A percentile compares a stretch with the other conserved stretches of the same genome.
Conservation (phyloP, 1,139 yeast species). For the Scheffersomyces parashehatae region DNA sequence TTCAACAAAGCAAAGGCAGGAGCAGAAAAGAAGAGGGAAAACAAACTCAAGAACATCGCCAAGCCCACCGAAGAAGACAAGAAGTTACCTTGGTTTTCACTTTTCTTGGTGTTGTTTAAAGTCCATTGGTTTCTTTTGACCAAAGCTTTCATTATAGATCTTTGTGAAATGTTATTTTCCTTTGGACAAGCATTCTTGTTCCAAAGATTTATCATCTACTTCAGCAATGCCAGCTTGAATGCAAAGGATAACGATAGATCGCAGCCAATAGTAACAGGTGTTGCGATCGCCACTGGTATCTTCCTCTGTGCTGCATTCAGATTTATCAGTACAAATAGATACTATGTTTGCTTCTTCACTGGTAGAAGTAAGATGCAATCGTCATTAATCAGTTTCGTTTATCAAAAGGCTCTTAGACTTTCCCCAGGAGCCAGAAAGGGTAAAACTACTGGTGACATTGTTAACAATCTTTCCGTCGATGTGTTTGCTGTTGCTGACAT, state of each 20-base stretch:
- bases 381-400: slow-evolving; percentile 31
- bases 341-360: slow-evolving; percentile 18
- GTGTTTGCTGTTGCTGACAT: slow-evolving; percentile 26
- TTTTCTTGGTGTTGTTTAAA: slow-evolving; percentile 16
- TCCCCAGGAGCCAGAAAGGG: slow-evolving; percentile 39
- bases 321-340: slow-evolving; percentile 28
- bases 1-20: slow-evolving; percentile 22
- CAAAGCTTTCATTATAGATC: slow-evolving; percentile 15
- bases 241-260: slow-evolving; percentile 8
- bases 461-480: slow-evolving; percentile 41
- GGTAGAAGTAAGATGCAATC: slow-evolving; percentile 20
- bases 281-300: slow-evolving; percentile 29
- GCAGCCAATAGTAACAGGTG: slow-evolving; percentile 30
- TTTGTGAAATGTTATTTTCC: slow-evolving; percentile 21
- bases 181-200: slow-evolving; percentile 34
- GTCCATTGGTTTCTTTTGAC: slow-evolving; percentile 14
- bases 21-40: slow-evolving; percentile 14
- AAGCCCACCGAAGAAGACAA: slow-evolving; percentile 16
- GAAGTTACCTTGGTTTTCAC: slow-evolving; percentile 11
- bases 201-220: slow-evolving; percentile 30
- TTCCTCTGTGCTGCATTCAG: slow-evolving; percentile 25
- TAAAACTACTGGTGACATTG: slow-evolving; percentile 43
- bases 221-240: slow-evolving; percentile 15
- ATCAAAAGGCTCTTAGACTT: slow-evolving; percentile 34
- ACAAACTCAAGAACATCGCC: slow-evolving; percentile 6